A percentile compares a stretch with the other conserved stretches of the same genome.
Conservation (phyloP, 495 filamentous ascomycete genomes). For the Clavariopsis aquatica region DNA sequence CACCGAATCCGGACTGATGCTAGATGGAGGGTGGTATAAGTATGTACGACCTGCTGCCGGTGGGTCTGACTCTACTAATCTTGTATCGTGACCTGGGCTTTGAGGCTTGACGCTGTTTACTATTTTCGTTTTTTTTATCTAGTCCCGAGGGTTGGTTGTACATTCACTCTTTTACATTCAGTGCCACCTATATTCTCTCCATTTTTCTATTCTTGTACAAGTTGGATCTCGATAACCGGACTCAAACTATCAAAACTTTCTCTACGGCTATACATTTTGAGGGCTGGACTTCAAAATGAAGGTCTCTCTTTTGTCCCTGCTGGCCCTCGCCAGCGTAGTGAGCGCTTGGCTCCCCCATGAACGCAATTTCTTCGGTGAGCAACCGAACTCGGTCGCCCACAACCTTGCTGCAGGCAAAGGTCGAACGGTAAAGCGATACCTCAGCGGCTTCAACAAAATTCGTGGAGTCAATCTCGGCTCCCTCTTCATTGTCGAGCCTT, state of each 20-base stretch:
- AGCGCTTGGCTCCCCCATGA: slow-evolving; percentile 33
- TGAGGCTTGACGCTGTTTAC: background rate
- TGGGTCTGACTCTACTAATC: background rate
- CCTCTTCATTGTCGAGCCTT: slow-evolving; percentile 61
- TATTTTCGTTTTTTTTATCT: background rate
- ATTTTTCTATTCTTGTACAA: background rate
- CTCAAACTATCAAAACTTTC: background rate
- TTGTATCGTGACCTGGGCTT: background rate
- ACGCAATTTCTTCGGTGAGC: slow-evolving; percentile 23
- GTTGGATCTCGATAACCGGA: background rate
- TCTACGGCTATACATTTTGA: background rate
- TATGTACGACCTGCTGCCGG: background rate
- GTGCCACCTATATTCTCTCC: background rate
- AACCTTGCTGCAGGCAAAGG: slow-evolving; percentile 23
- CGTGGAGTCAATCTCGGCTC: slow-evolving; percentile 64
- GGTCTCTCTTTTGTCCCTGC: slow-evolving; percentile 12
- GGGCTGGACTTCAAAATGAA: slow-evolving; percentile 14
- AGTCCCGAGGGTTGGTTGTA: background rate
- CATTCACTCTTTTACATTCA: slow-evolving; percentile 2
- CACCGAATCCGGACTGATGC: background rate
- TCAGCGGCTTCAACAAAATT: slow-evolving; percentile 51
- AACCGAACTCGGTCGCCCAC: background rate
- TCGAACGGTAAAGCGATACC: slow-evolving; percentile 36
- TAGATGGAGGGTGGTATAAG: background rate
- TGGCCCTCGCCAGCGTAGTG: slow-evolving; percentile 5